These are phyloP conservation scores for Helichrysum umbraculigerum DNA, from an alignment of 129 eudicot species.

Conservation along the genomic window DNA sequence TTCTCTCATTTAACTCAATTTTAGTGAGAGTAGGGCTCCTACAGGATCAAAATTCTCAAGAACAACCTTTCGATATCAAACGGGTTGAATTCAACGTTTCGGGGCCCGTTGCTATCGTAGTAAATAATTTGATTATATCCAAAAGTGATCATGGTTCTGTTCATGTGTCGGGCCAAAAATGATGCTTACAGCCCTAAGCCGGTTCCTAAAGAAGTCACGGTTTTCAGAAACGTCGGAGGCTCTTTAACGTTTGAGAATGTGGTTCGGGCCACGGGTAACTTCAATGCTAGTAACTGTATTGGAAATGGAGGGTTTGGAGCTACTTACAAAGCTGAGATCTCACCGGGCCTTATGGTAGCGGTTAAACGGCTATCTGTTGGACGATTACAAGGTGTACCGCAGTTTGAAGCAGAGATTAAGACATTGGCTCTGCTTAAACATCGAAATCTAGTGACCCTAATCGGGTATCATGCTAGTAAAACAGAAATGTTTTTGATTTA, in stretches of 20 bases:
- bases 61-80: neutral
- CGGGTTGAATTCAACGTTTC: neutral
- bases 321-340: constrained; percentile 2
- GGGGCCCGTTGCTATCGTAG: neutral
- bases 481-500: neutral
- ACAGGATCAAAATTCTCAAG: neutral
- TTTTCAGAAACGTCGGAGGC: constrained; percentile 39
- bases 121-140: neutral
- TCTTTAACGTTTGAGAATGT: constrained; percentile 39
- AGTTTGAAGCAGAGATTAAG: neutral
- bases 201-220: constrained; percentile 10
- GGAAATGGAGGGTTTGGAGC: neutral
- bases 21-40: neutral
- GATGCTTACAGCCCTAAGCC: neutral
- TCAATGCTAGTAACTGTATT: constrained; percentile 41
- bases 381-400: neutral
- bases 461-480: neutral
- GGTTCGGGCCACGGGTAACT: constrained; percentile 45
- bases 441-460: neutral
- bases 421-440: neutral
- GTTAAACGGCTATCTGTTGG: neutral
- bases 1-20: neutral
- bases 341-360: neutral
- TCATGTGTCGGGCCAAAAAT: neutral
- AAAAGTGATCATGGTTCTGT: neutral